Evolutionary conservation across 192 early-diverging fungal species (phyloP).

Genomic region (Coemansia sp.): DNA sequence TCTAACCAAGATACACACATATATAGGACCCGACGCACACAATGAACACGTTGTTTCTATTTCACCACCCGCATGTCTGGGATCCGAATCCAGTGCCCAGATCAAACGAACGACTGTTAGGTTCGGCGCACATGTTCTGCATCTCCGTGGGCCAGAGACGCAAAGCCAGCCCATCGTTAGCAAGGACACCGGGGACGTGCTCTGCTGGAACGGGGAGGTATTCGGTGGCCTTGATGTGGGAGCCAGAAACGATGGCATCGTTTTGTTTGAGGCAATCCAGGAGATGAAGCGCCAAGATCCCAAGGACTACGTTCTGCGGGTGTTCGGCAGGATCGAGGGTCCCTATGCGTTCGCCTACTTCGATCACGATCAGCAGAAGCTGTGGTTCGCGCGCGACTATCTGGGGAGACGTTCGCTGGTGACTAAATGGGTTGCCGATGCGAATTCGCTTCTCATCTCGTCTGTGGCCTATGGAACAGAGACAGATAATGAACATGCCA

Average conservation of each 20-base stretch:
- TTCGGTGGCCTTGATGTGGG: constrained; percentile 74
- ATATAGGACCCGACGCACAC: constrained; percentile 35
- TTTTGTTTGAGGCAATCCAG: constrained; percentile 49
- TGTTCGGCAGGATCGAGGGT: constrained; percentile 65
- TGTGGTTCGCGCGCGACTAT: constrained; percentile 87
- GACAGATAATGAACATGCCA: constrained; percentile 6
- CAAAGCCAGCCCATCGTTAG: constrained; percentile 62
- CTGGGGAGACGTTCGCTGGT: constrained; percentile 75
- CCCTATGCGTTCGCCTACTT: constrained; percentile 82
- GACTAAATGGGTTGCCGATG: not conserved
- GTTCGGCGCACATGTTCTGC: constrained; percentile 59
- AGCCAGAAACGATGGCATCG: constrained; percentile 61
- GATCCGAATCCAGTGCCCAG: not conserved
- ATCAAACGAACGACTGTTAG: not conserved
- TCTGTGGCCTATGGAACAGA: constrained; percentile 33
- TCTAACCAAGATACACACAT: not conserved
- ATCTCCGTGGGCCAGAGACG: constrained; percentile 64
- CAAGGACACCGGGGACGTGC: constrained; percentile 49
- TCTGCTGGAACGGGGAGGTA: constrained; percentile 90
- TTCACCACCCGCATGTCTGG: not conserved
- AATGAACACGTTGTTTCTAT: constrained; percentile 1
- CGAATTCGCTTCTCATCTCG: constrained; percentile 55
- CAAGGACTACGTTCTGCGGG: constrained; percentile 38
- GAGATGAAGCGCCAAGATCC: constrained; percentile 16
- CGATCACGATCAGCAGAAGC: constrained; percentile 12